Conservation (phyloP, 202 grass and related monocot genomes). For the Setaria viridis region DNA sequence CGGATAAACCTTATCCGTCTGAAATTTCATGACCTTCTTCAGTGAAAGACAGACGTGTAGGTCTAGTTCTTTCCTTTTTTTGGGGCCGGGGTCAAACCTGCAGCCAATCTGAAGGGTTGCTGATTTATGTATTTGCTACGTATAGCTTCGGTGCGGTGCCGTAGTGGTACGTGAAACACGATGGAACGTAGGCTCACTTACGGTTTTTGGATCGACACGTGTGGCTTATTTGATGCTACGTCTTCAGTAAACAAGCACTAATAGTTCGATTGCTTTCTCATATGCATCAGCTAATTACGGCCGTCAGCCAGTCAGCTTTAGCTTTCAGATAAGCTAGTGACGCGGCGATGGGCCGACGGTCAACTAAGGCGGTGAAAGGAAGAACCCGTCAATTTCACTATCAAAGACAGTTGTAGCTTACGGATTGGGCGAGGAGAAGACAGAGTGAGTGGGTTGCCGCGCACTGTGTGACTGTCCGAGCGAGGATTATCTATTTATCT, state of each 20-base stretch:
- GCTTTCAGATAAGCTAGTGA: slow-evolving; percentile 12
- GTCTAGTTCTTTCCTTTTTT: background rate
- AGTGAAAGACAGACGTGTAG: background rate
- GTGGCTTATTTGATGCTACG: background rate
- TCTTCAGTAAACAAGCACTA: background rate
- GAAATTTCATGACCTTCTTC: background rate
- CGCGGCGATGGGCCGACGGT: background rate
- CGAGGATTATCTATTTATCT: no score
- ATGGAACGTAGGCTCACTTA: background rate
- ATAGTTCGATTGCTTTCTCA: background rate
- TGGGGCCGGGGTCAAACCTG: background rate
- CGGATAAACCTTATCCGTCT: background rate
- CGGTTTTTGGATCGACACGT: background rate
- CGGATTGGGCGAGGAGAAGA: background rate
- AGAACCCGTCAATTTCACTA: background rate
- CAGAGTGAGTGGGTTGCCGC: no score
- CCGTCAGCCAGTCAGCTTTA: background rate
- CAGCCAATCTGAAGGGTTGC: background rate
- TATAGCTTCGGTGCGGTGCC: background rate
- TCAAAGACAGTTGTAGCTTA: background rate
- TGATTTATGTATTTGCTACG: no score
- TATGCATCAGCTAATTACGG: background rate
- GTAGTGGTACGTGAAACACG: background rate
- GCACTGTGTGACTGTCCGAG: no score
- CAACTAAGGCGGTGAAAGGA: background rate